Percentiles rank a stretch among this genome's conserved stretches.
phyloP scores from a whole-genome alignment of 805 yeast species.

The Candida alai region DNA sequence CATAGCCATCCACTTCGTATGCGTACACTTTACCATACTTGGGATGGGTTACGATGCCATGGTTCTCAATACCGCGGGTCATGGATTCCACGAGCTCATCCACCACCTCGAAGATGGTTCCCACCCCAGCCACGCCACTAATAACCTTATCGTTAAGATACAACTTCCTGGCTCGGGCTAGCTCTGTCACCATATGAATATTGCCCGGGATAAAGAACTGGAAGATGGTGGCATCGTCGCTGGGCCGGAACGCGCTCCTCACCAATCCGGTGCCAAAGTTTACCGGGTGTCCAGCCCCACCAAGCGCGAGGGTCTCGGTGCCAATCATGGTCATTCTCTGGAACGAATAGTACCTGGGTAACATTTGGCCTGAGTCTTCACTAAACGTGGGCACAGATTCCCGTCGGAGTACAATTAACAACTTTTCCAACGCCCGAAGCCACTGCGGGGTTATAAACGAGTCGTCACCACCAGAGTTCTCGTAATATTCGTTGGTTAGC shows the following conservation, averaged over 20 bases:
- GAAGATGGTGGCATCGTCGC: conserved; percentile 80
- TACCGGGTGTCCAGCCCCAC: conserved; percentile 84
- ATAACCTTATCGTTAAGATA: conserved; percentile 13
- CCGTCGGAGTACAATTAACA: conserved; percentile 51
- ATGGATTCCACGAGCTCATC: conserved; percentile 40
- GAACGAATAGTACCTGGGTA: conserved; percentile 58
- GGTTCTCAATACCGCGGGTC: conserved; percentile 51
- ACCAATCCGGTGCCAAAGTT: conserved; percentile 64
- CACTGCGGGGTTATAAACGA: conserved; percentile 49
- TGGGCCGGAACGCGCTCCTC: conserved; percentile 83
- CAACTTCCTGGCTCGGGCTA: conserved; percentile 31
- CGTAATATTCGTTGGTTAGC: conserved; percentile 65
- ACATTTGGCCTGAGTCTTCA: conserved; percentile 43
- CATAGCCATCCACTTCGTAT: conserved; percentile 86
- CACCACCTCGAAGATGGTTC: conserved; percentile 19
- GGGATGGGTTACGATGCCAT: conserved; percentile 68
- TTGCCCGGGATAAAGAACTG: conserved; percentile 86
- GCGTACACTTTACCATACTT: conserved; percentile 76
- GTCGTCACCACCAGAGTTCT: conserved; percentile 35
- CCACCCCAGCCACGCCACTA: neutral
- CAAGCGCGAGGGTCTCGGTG: conserved; percentile 73
- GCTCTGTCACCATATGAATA: conserved; percentile 67
- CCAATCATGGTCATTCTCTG: conserved; percentile 72
- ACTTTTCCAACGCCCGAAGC: conserved; percentile 52
- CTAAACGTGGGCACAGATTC: conserved; percentile 62